These are phyloP conservation scores for Phytophthora citrophthora DNA, from an alignment of 352 stramenopile species.

Conservation along the genomic window DNA sequence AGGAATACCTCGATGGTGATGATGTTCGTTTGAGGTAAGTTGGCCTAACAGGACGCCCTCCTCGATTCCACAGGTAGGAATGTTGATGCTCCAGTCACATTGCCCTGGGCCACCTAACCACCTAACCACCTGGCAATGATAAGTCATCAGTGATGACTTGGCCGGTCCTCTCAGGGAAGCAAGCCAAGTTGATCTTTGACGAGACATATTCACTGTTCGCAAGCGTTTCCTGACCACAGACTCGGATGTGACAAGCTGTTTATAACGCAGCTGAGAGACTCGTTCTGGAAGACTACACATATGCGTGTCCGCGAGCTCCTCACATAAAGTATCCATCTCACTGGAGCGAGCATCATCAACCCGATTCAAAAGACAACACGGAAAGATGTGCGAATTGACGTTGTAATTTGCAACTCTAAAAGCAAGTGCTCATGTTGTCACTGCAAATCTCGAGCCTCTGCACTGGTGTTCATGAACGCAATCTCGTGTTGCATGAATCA, in stretches of 20 bases:
- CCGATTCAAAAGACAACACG: background rate
- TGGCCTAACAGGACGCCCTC: too few relatives aligned
- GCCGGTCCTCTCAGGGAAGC: background rate
- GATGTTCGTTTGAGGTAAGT: too few relatives aligned
- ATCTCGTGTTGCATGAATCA: too few relatives aligned
- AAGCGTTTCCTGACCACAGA: slow-evolving; percentile 11
- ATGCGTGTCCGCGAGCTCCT: background rate
- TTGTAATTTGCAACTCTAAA: background rate
- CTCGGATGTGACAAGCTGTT: slow-evolving; percentile 1
- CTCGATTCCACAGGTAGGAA: too few relatives aligned
- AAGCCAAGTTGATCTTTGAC: background rate
- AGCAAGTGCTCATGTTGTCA: too few relatives aligned
- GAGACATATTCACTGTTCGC: background rate
- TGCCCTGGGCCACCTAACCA: too few relatives aligned
- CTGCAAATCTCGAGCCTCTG: too few relatives aligned
- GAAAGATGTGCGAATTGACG: background rate
- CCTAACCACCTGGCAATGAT: too few relatives aligned
- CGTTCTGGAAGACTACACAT: too few relatives aligned
- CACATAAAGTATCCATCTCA: background rate
- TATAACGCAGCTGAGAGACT: too few relatives aligned
- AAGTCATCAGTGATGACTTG: background rate
- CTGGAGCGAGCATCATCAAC: background rate
- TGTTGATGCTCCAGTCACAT: too few relatives aligned
- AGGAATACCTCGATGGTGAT: too few relatives aligned
- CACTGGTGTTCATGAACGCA: background rate